Conservation (phyloP, 306 rosid genomes). For the Castanea sativa region DNA sequence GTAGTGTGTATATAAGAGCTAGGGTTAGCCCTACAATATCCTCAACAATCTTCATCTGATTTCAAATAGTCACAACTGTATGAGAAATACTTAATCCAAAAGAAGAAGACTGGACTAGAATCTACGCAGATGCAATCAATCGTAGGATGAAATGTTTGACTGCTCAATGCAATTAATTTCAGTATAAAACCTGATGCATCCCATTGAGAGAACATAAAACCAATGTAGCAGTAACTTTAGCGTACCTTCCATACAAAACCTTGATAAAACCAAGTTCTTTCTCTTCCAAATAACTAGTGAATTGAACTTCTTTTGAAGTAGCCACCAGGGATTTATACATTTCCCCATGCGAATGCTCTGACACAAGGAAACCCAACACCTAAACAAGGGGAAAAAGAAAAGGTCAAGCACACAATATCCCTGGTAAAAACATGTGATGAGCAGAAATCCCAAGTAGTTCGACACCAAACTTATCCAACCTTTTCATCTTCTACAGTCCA, state of each 20-base stretch:
- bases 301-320: constrained; percentile 48
- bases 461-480: constrained; percentile 36
- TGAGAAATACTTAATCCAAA: background rate
- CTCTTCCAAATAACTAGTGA: constrained; percentile 46
- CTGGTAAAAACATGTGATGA: background rate
- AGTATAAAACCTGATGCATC: background rate
- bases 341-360: constrained; percentile 39
- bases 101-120: background rate
- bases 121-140: background rate
- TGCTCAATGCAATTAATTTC: background rate
- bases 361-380: constrained; percentile 64
- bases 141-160: background rate
- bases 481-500: constrained; percentile 89
- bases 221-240: constrained; percentile 7
- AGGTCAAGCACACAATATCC: background rate
- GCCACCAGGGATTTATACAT: constrained; percentile 25
- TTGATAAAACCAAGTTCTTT: constrained; percentile 63
- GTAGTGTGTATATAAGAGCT: too few species aligned
- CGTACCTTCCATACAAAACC: constrained; percentile 79
- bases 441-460: constrained; percentile 9
- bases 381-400: constrained; percentile 32
- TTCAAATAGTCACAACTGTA: background rate
- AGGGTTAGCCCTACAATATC: background rate
- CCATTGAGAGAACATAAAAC: background rate
- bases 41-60: background rate